Percentiles rank a stretch among this genome's conserved stretches.
Conservation (phyloP, 345 rosid species). For the Populus davidiana region DNA sequence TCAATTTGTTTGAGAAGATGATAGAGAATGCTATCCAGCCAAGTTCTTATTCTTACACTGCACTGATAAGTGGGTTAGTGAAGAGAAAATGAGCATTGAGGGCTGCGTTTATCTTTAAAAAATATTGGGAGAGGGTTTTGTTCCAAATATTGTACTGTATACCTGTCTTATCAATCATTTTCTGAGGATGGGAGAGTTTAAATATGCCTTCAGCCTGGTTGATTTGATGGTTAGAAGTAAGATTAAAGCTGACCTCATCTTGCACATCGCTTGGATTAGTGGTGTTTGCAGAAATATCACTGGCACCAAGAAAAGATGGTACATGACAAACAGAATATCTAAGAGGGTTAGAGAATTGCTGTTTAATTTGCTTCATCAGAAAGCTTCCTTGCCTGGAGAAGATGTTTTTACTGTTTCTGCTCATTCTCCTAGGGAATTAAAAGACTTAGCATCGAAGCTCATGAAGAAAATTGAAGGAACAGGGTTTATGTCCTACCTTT, state of each 20-base stretch:
- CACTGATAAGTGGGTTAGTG: conserved; percentile 57
- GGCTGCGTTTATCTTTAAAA: conserved; percentile 59
- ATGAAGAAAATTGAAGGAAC: conserved; percentile 37
- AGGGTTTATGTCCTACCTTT: conserved; percentile 45
- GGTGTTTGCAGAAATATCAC: conserved; percentile 41
- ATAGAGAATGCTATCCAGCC: conserved; percentile 45
- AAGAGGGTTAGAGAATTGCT: conserved; percentile 38
- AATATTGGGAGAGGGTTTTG: conserved; percentile 58
- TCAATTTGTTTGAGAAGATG: conserved; percentile 52
- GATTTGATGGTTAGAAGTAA: conserved; percentile 47
- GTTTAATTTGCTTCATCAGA: conserved; percentile 41
- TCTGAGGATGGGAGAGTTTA: conserved; percentile 49
- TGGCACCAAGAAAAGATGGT: conserved; percentile 27
- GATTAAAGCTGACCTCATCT: conserved; percentile 41
- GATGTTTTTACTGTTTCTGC: conserved; percentile 22
- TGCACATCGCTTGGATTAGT: conserved; percentile 41
- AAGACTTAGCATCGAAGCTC: conserved; percentile 48
- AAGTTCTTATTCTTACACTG: conserved; percentile 51
- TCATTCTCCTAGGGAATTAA: conserved; percentile 32
- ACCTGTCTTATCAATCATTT: conserved; percentile 53
- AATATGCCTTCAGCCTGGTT: conserved; percentile 47
- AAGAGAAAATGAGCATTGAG: conserved; percentile 47
- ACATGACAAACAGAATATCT: conserved; percentile 23
- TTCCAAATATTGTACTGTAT: conserved; percentile 51
- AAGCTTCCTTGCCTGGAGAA: conserved; percentile 22